These are phyloP conservation scores for Coniochaeta pulveracea DNA, from an alignment of 2,329 filamentous ascomycete species.

Conservation along the genomic window DNA sequence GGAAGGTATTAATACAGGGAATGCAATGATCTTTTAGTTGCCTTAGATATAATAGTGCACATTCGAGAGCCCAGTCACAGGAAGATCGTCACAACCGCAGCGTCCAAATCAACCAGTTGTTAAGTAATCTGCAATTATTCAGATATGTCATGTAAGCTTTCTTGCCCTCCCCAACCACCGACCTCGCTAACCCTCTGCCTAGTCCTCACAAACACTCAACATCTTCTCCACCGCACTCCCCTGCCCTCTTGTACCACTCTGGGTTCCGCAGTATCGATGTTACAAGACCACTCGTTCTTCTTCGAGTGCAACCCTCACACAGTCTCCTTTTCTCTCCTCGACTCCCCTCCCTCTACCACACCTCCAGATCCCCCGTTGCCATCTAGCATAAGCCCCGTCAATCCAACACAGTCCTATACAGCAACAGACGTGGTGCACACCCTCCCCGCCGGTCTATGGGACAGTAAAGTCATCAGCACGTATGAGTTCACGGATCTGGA, in stretches of 20 bases:
- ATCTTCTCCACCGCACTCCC: constrained; percentile 28
- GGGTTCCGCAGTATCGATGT: constrained; percentile 26
- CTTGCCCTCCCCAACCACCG: too few relatives aligned
- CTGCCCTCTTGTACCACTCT: constrained; percentile 26
- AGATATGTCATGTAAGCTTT: too few relatives aligned
- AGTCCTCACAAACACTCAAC: constrained; percentile 32
- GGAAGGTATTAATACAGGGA: too few relatives aligned
- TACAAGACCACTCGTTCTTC: constrained; percentile 41
- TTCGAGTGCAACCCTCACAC: constrained; percentile 41
- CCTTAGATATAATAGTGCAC: too few relatives aligned
- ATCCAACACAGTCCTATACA: constrained; percentile 27
- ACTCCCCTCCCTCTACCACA: too few relatives aligned
- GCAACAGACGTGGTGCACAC: constrained; percentile 39
- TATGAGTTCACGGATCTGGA: constrained; percentile 40
- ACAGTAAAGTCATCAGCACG: constrained; percentile 38
- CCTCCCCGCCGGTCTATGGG: constrained; percentile 43
- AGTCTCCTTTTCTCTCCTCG: constrained; percentile 26
- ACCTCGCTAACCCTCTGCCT: too few relatives aligned
- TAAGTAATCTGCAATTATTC: too few relatives aligned
- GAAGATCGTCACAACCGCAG: too few relatives aligned
- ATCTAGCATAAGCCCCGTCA: constrained; percentile 16
- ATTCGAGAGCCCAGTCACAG: too few relatives aligned
- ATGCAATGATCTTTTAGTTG: too few relatives aligned
- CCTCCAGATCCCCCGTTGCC: too few relatives aligned
- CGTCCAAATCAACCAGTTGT: too few relatives aligned